Base-by-base conservation (phyloP, 164 flowering plant species). In the Brasenia schreberi region DNA sequence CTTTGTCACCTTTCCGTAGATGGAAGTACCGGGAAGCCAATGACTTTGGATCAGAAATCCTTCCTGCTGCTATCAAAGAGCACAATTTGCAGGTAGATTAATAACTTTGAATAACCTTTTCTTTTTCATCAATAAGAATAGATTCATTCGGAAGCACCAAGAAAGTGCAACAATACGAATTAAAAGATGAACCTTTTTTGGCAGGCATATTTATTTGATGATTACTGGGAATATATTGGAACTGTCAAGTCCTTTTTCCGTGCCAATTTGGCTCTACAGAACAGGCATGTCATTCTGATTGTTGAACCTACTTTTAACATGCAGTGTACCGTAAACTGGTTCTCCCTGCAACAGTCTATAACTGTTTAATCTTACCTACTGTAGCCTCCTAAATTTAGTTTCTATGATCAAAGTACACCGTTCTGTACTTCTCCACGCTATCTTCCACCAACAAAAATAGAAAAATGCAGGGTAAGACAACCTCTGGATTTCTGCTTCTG, bases 181-280 rank as follows among this genome's bases (percentile, higher is more conserved):
- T 18, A 61, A 7, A 61, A 18, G 12, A n/a, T 61, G 33, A 7
- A 7, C 63, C 19, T 14, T 61, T 44, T 4, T 71, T 72, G 11
- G 58, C 84, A 94, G 97, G 97, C 97, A 65, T 91, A 85, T 78
- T 72, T 94, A 44, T 94, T 91, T 73, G 85, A 79, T 63, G 99
- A 94, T 72, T 91, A 94, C 75, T 94, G 99, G 99, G 99, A 94
- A 75, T 97, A 94, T 72, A 94, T 94, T 75, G 99, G 99, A 75
- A 89, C 96, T 4, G 72, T 94, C 43, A 79, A 85, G 76, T 88
- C 97, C 12, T 89, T 94, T 76, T 89, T 87, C 65, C 88, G 91
- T 64, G 86, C 99, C 23, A 94, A 94, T 72, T 80, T 94, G 79
- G 96, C 96, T 71, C 96, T 49, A 86, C 97, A 18, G 84, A 83